Evolutionary conservation across 2,329 filamentous ascomycete species (phyloP).

Genomic region (Diaporthe helianthi): DNA sequence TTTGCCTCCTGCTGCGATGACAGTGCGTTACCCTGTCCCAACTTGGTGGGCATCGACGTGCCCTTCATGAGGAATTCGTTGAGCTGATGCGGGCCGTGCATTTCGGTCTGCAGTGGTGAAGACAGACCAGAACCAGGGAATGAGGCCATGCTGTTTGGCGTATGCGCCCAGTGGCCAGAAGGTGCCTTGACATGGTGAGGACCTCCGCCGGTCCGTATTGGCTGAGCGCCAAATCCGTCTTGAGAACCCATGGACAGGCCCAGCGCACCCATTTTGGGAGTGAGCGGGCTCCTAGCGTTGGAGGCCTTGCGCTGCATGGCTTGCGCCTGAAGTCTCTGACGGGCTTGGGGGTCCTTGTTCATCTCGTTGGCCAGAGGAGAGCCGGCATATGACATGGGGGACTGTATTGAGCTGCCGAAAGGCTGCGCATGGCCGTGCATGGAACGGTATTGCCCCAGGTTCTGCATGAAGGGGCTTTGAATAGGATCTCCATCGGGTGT

Average conservation of each 20-base stretch:
- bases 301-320: constrained; percentile 76
- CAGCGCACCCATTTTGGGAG: constrained; percentile 83
- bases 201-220: constrained; percentile 72
- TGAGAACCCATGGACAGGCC: constrained; percentile 71
- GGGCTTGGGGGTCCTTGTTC: constrained; percentile 57
- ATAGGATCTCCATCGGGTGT: constrained; percentile 92
- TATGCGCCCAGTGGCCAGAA: constrained; percentile 90
- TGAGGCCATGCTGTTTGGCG: constrained; percentile 81
- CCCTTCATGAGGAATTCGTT: constrained; percentile 89
- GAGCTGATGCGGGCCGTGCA: constrained; percentile 75
- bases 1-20: constrained; percentile 89
- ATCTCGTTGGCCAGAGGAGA: constrained; percentile 59
- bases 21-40: constrained; percentile 55
- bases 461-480: constrained; percentile 84
- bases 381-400: constrained; percentile 57
- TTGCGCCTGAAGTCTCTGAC: constrained; percentile 63
- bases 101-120: constrained; percentile 74
- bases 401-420: constrained; percentile 62
- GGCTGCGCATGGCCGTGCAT: constrained; percentile 65
- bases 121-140: constrained; percentile 89
- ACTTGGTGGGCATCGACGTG: constrained; percentile 88
- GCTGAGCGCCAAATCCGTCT: constrained; percentile 78
- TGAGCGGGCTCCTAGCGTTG: constrained; percentile 79
- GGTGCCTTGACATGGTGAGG: constrained; percentile 79
- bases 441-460: constrained; percentile 78